Conservation (phyloP, 805 yeast genomes). For the Starmerella vaccinii region DNA sequence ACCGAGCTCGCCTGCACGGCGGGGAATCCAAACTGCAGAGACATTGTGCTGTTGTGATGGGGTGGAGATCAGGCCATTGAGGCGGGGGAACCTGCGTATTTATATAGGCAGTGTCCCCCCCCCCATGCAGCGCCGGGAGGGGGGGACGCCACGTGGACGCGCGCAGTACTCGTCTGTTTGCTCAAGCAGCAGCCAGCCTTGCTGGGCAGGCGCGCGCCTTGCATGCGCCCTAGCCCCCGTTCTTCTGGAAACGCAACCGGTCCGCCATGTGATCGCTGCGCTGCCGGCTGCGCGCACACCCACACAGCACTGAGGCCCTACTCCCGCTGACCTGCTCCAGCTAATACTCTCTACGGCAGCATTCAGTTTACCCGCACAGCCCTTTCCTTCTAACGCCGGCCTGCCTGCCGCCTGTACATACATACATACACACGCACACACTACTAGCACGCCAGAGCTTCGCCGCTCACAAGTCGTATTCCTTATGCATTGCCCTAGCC, state of each 20-base stretch:
- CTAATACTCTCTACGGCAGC: no score
- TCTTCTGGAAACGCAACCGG: background rate
- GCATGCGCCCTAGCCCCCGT: background rate
- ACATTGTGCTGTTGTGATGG: constrained; percentile 15
- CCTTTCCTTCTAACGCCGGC: background rate
- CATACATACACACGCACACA: no score
- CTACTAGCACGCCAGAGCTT: no score
- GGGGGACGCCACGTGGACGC: constrained; percentile 1
- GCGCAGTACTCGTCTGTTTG: background rate
- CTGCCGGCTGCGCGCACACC: background rate
- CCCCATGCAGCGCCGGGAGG: constrained; percentile 2
- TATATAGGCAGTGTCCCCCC: background rate
- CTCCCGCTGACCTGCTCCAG: no score
- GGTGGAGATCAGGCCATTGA: background rate
- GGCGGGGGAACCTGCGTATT: background rate
- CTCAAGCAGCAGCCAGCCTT: background rate
- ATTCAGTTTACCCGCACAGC: no score
- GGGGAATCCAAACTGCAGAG: constrained; percentile 22
- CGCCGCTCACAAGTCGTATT: constrained; percentile 2
- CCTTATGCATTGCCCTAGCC: constrained; percentile 1
- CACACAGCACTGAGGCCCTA: no score
- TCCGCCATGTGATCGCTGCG: constrained; percentile 2
- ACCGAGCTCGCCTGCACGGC: constrained; percentile 27
- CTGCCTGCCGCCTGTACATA: background rate
- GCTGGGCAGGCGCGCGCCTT: constrained; percentile 4